phyloP scores from a whole-genome alignment of 495 filamentous ascomycete genomes.

The Lasiosphaeriaceae sp. region DNA sequence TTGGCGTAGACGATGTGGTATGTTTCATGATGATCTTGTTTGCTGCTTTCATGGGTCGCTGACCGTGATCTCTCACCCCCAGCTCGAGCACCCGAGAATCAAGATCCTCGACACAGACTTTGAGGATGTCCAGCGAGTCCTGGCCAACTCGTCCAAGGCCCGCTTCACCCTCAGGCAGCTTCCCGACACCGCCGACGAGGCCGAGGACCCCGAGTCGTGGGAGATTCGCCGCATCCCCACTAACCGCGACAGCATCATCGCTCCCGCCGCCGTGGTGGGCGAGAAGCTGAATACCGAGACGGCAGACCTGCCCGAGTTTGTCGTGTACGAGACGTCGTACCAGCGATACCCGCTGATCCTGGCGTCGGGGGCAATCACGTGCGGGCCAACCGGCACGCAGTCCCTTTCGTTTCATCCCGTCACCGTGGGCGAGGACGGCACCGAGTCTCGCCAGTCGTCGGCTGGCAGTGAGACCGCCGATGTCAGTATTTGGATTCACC shows the following conservation, averaged over 20 bases:
- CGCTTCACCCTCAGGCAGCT: conserved; percentile 27
- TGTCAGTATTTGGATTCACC: conserved; percentile 34
- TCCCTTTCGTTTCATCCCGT: conserved; percentile 28
- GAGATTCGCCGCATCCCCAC: conserved; percentile 25
- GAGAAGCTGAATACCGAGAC: conserved; percentile 23
- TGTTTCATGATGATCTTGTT: conserved; percentile 4
- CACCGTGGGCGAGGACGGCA: conserved; percentile 9
- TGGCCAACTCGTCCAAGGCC: conserved; percentile 30
- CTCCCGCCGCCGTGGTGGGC: conserved; percentile 18
- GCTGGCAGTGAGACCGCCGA: conserved; percentile 16
- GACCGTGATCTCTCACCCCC: neutral
- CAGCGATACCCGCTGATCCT: conserved; percentile 33
- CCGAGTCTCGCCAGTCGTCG: conserved; percentile 4
- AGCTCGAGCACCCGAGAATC: conserved; percentile 36
- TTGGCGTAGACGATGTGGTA: conserved; percentile 36
- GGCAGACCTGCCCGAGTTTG: conserved; percentile 30
- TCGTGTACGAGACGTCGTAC: conserved; percentile 37
- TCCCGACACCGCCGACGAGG: conserved; percentile 6
- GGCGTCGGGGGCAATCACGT: conserved; percentile 27
- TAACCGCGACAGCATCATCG: conserved; percentile 10
- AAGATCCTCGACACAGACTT: conserved; percentile 29
- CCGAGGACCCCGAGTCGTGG: conserved; percentile 24
- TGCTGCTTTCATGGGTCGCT: neutral
- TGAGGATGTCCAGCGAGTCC: conserved; percentile 32
- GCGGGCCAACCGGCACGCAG: conserved; percentile 25